Evolutionary conservation across 345 rosid species (phyloP), one percentile per base, ranked within the genome.

Genomic region (Mangifera indica): DNA sequence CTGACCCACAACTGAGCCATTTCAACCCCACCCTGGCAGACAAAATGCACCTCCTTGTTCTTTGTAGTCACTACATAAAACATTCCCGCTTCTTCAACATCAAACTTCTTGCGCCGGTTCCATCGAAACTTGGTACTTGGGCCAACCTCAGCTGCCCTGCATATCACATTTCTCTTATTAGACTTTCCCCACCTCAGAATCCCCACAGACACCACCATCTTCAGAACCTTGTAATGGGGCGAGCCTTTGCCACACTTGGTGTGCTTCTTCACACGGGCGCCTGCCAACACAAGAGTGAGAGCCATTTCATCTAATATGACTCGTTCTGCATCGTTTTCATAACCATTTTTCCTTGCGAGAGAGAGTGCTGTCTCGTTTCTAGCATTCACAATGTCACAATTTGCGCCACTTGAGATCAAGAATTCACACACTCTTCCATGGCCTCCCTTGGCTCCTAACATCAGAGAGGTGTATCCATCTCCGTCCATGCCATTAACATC

Each of bases 21-120:
- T 70, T 85, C 87, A 0, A 44, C 52, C 61, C 91, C 94, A 13
- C 88, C 91, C 11, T 81, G 77, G 13, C 91, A 87, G 1, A 83
- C 87, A 52, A 89, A 87, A 68, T 87, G 91, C 68, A 89, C 63
- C 79, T 89, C 90, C 77, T 81, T 87, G 79, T 84, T 84, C 87
- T 75, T 86, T 32, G 81, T 81, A 22, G 90, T 89, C 78, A 83
- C 53, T 4, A 87, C 85, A 64, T 80, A 84, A 69, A 89, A 87
- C 59, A 83, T 37, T 4, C 92, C 94, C 0, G 81, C 72, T 8
- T 71, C 80, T 65, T 84, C 86, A 1, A 63, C 75, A 13, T 84
- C 91, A 0, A 65, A 65, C 74, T 72, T 83, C 60, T 63, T 79
- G 72, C 85, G 29, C 25, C 94, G 82, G 70, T 89, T 87, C 90